phyloP scores from a whole-genome alignment of 1,284 basidiomycete genomes.

The Golubevia sp. region DNA sequence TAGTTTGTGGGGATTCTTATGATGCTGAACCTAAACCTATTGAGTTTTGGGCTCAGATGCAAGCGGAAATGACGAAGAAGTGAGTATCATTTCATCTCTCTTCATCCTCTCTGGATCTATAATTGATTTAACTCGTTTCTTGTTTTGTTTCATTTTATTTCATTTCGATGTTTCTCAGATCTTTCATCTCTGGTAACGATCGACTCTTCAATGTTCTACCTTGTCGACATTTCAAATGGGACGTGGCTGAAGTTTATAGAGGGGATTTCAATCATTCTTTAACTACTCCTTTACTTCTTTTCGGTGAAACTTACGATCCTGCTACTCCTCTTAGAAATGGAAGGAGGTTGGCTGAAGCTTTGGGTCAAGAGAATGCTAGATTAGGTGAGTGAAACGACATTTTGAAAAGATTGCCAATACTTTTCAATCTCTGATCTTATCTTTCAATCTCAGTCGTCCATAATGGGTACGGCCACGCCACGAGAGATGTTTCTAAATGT shows the following conservation, averaged over 20 bases:
- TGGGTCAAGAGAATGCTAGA: constrained; percentile 20
- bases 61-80: constrained; percentile 15
- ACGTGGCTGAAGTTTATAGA: constrained; percentile 21
- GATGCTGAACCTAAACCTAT: constrained; percentile 11
- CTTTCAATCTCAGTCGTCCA: constrained; percentile 5
- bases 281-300: constrained; percentile 15
- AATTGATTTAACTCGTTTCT: no score
- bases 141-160: no score
- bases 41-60: constrained; percentile 18
- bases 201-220: constrained; percentile 26
- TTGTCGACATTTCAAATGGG: constrained; percentile 20
- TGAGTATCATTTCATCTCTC: not conserved
- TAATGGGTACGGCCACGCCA: constrained; percentile 24
- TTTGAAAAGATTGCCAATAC: not conserved
- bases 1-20: constrained; percentile 28
- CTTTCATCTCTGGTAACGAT: constrained; percentile 21
- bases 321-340: constrained; percentile 27
- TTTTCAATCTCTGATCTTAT: not conserved
- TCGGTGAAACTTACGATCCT: constrained; percentile 25
- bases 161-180: no score
- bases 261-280: constrained; percentile 16
- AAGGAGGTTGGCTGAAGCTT: constrained; percentile 11
- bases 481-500: constrained; percentile 20
- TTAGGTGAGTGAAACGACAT: constrained; percentile 4
- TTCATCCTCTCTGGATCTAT: not conserved